Evolutionary conservation across 352 stramenopile genomes (phyloP).

Genomic region (Pythium aquatile): DNA sequence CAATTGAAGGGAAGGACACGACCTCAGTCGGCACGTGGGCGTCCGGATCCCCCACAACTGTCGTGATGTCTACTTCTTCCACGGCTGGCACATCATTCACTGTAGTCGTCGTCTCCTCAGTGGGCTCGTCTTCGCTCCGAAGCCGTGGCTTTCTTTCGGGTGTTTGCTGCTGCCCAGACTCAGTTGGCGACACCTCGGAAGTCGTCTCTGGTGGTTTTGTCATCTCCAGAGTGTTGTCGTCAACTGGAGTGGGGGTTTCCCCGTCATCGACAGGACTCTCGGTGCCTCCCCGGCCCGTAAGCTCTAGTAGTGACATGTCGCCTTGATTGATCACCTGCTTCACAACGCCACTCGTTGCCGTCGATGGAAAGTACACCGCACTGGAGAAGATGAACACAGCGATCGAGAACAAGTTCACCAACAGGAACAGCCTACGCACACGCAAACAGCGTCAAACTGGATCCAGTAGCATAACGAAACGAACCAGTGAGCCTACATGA

Average conservation of each 20-base stretch:
- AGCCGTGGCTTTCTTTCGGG: conserved; percentile 3
- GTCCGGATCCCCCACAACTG: neutral
- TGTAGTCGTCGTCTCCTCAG: neutral
- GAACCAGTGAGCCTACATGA: conserved; percentile 1
- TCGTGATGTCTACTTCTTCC: neutral
- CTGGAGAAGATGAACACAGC: conserved; percentile 56
- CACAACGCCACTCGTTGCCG: conserved; percentile 33
- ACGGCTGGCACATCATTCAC: neutral
- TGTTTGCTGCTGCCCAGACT: neutral
- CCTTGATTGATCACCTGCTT: conserved; percentile 39
- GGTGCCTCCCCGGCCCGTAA: neutral
- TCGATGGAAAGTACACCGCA: conserved; percentile 45
- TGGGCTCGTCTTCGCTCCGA: neutral
- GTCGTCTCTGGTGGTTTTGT: neutral
- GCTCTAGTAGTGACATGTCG: conserved; percentile 22
- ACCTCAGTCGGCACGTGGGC: neutral
- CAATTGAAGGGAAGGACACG: neutral
- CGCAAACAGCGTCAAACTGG: neutral
- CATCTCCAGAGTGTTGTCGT: neutral
- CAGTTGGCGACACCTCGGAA: neutral
- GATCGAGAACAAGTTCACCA: conserved; percentile 47
- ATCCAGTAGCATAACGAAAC: neutral
- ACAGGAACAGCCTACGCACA: conserved; percentile 29
- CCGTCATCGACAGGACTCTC: neutral
- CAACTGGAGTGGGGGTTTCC: neutral